Evolutionary conservation across 2,329 filamentous ascomycete genomes (phyloP).

Genomic region (Plectosphaerella sp.): DNA sequence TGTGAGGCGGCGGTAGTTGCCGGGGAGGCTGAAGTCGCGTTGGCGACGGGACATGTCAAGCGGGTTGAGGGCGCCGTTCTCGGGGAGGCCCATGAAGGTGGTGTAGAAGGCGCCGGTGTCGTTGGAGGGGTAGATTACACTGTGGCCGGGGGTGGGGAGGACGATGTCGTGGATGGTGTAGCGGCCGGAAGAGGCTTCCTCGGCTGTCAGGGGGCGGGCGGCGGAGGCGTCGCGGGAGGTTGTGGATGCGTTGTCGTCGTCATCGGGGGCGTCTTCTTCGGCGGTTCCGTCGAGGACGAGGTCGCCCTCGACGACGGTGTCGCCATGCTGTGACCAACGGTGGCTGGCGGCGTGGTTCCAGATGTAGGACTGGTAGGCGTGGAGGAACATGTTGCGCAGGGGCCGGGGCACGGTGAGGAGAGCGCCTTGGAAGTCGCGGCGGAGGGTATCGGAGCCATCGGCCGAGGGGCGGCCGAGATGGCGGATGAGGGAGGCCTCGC

Average conservation of each 20-base stretch:
- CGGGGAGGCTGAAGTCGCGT: slow-evolving; percentile 83
- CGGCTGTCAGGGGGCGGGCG: slow-evolving; percentile 68
- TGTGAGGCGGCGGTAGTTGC: slow-evolving; percentile 82
- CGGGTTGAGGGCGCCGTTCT: slow-evolving; percentile 76
- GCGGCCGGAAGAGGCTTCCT: slow-evolving; percentile 72
- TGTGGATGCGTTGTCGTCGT: slow-evolving; percentile 36
- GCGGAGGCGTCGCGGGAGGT: slow-evolving; percentile 33
- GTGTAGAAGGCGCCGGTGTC: slow-evolving; percentile 79
- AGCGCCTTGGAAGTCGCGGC: slow-evolving; percentile 74
- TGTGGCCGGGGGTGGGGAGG: slow-evolving; percentile 86
- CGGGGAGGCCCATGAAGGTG: slow-evolving; percentile 76
- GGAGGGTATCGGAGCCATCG: slow-evolving; percentile 27
- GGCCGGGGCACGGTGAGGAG: slow-evolving; percentile 75
- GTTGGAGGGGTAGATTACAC: slow-evolving; percentile 82
- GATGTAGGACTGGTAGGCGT: slow-evolving; percentile 91
- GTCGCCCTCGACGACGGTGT: slow-evolving; percentile 76
- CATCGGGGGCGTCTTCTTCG: slow-evolving; percentile 55
- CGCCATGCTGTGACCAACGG: slow-evolving; percentile 73
- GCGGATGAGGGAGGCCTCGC: slow-evolving; percentile 73
- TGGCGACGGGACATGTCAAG: slow-evolving; percentile 81
- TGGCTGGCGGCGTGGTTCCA: slow-evolving; percentile 86
- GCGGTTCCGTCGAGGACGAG: slow-evolving; percentile 58
- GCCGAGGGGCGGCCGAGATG: slow-evolving; percentile 53
- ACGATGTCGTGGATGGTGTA: slow-evolving; percentile 87
- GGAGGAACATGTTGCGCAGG: slow-evolving; percentile 88